Evolutionary conservation across 2,329 filamentous ascomycete species (phyloP), one percentile per base, ranked within the genome.

Genomic region (Aspergillus hiratsukae): DNA sequence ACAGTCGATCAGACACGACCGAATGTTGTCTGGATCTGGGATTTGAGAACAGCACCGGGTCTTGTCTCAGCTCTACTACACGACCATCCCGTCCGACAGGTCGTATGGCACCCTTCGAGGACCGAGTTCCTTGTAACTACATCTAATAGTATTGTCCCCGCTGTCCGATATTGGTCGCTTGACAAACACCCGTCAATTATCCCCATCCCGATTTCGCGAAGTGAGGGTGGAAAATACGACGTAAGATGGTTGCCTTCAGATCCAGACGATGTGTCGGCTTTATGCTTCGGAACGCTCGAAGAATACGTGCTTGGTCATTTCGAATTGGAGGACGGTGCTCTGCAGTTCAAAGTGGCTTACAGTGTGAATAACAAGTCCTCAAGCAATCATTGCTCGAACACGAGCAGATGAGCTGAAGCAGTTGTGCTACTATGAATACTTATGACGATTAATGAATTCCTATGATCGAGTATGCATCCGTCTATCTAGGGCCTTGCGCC

Each of bases 1-100:
- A 76, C 72, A 2, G 67, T 74, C 40, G 72, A 75, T 53, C 70
- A 74, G n/a, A 64, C 66, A 23, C 68, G 72, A 7, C 72, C 76
- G 14, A 76, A 77, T 54, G 73, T 78, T 19, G 69, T 76, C 21
- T 79, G 76, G 76, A 73, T 79, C 57, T 78, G 76, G 76, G 69
- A 71, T 4, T 50, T 76, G 49, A 64, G 69, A 35, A 55, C 50
- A 3, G 61, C 65, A 0, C 63, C 69, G 2, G 61, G 53, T 6
- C 62, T 75, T 8, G 52, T 65, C 6, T 73, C 75, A n/a, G 68
- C 68, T 4, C 56, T 78, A 1, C 72, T 78, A 19, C 76, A 78
- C 51, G 75, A 77, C 48, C 70, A 75, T 41, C 65, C 69, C 3
- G 70, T 78, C 29, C 71, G 71, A 53, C 71, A 76, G 29, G 54